A percentile compares a stretch with the other conserved stretches of the same genome.
phyloP scores from a whole-genome alignment of 306 rosid species.

The Glycine tomentella region DNA sequence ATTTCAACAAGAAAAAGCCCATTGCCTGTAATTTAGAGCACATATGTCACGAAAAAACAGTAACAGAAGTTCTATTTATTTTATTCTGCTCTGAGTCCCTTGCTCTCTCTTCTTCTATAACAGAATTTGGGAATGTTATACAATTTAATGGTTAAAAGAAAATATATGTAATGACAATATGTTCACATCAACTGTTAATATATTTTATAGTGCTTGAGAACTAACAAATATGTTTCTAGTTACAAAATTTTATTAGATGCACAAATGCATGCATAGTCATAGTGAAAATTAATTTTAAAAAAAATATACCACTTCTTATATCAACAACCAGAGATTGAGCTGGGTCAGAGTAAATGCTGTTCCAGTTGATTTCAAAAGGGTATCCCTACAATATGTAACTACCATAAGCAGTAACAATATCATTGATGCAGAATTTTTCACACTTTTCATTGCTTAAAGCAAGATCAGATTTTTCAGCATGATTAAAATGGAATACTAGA shows the following conservation, averaged over 20 bases:
- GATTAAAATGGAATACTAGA: conserved; percentile 12
- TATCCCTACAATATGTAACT: conserved; percentile 75
- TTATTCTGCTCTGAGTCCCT: background rate
- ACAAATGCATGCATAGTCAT: background rate
- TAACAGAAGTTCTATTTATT: conserved; percentile 24
- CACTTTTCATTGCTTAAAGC: conserved; percentile 39
- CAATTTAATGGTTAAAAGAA: conserved; percentile 30
- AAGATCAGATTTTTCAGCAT: conserved; percentile 29
- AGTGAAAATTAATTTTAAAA: conserved; percentile 5
- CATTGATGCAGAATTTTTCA: conserved; percentile 7
- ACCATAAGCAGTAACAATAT: conserved; percentile 39
- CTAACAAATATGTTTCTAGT: conserved; percentile 6
- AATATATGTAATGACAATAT: background rate
- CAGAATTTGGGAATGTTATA: background rate
- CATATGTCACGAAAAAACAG: conserved; percentile 34
- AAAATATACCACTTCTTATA: conserved; percentile 82
- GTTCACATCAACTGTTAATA: conserved; percentile 27
- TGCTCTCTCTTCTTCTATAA: background rate
- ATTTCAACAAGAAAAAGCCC: conserved; percentile 84
- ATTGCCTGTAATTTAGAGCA: conserved; percentile 69
- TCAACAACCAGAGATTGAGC: conserved; percentile 84
- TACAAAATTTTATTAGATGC: conserved; percentile 14
- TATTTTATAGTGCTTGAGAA: conserved; percentile 24
- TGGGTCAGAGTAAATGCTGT: conserved; percentile 58
- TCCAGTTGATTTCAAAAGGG: conserved; percentile 84